A percentile compares a stretch with the other conserved stretches of the same genome.
Conservation (phyloP, 73 alveolate species). For the Tetrahymena malaccensis region DNA sequence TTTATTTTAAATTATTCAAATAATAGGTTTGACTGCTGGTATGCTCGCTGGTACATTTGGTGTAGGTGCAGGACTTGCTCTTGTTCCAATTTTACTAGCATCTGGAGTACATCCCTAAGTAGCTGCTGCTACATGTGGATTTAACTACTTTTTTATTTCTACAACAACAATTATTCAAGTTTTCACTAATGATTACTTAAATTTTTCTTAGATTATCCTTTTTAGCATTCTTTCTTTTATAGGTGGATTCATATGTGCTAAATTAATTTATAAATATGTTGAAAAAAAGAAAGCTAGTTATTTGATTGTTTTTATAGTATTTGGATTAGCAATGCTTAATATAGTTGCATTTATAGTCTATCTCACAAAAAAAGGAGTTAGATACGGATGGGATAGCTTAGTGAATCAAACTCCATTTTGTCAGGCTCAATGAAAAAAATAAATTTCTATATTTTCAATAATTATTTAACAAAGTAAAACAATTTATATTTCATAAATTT, state of each 20-base stretch:
- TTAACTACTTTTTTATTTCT: conserved; percentile 7
- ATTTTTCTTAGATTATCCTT: not conserved
- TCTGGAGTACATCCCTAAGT: conserved; percentile 13
- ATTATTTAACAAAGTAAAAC: not conserved
- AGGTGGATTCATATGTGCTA: not conserved
- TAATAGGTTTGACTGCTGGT: not conserved
- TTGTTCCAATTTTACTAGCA: conserved; percentile 1
- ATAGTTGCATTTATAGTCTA: not conserved
- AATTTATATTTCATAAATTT: too few species aligned
- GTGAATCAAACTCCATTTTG: not conserved
- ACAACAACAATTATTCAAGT: not conserved
- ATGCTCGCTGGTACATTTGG: conserved; percentile 4
- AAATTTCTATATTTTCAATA: not conserved
- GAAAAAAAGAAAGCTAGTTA: not conserved
- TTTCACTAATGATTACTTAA: not conserved
- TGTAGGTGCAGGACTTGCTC: conserved; percentile 14
- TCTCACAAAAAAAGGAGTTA: not conserved
- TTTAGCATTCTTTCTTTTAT: not conserved
- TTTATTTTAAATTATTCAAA: too few species aligned
- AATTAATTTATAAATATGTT: not conserved
- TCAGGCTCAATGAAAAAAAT: not conserved
- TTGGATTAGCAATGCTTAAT: not conserved
- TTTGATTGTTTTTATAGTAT: not conserved
- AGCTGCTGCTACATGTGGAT: conserved; percentile 35
- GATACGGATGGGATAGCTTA: not conserved